phyloP scores from a whole-genome alignment of 768 basidiomycete genomes.

The Kwoniella heveanensis region DNA sequence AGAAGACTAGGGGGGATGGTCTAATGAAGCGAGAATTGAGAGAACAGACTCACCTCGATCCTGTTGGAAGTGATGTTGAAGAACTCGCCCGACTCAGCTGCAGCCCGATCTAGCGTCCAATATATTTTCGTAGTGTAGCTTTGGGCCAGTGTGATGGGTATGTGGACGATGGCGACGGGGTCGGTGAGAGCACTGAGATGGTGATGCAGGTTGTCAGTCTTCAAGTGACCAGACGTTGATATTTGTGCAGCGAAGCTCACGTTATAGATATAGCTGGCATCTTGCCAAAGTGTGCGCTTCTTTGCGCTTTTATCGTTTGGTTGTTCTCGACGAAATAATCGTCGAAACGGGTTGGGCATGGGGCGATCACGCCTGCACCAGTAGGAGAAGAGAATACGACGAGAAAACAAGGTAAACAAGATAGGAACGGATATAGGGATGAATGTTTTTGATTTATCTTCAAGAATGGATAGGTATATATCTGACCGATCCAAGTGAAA shows the following conservation, averaged over 20 bases:
- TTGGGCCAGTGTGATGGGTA: conserved; percentile 30
- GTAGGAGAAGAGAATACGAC: too few species aligned
- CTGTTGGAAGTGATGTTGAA: conserved; percentile 48
- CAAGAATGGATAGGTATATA: too few species aligned
- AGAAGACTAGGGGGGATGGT: background rate
- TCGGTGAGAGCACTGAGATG: conserved; percentile 35
- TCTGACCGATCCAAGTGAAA: too few species aligned
- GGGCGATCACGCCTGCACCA: too few species aligned
- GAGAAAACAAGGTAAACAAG: too few species aligned
- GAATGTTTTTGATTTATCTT: too few species aligned
- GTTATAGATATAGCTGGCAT: conserved; percentile 20
- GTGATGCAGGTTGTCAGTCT: too few species aligned
- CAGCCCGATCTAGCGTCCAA: conserved; percentile 42
- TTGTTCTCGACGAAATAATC: background rate
- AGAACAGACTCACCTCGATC: conserved; percentile 43
- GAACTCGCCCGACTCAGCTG: conserved; percentile 35
- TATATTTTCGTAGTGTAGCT: conserved; percentile 36
- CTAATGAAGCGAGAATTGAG: background rate
- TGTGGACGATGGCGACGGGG: conserved; percentile 45
- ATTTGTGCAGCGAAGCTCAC: background rate
- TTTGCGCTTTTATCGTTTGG: background rate
- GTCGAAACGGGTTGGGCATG: too few species aligned
- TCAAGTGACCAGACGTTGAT: too few species aligned
- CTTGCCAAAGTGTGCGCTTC: background rate
- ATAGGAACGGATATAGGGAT: too few species aligned